These are phyloP conservation scores for Cystofilobasidium ferigula DNA, from an alignment of 768 basidiomycete species.

Conservation along the genomic window DNA sequence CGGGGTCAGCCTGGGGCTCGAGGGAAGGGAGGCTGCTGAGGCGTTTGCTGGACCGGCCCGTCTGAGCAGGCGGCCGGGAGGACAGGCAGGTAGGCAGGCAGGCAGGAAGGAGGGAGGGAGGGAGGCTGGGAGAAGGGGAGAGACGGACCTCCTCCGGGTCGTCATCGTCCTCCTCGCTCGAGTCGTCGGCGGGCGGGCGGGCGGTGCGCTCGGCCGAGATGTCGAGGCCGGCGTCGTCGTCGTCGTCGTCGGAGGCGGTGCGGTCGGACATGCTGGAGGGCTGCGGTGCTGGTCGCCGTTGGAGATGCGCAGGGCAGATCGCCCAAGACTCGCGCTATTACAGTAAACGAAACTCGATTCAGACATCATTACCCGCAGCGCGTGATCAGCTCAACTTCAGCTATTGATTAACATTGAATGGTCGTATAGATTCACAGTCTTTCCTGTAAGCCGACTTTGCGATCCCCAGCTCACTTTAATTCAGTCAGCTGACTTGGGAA, in stretches of 20 bases:
- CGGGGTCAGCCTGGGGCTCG: no score
- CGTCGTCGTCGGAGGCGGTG: background rate
- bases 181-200: constrained; percentile 32
- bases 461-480: no score
- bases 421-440: no score
- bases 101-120: background rate
- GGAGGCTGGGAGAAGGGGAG: background rate
- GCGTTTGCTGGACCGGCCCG: background rate
- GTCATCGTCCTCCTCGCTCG: constrained; percentile 49
- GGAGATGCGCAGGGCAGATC: no score
- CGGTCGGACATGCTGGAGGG: constrained; percentile 3
- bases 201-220: constrained; percentile 14
- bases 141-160: constrained; percentile 61
- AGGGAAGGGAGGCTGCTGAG: background rate
- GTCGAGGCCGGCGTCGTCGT: constrained; percentile 17
- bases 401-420: no score
- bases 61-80: background rate
- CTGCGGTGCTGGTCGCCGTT: no score
- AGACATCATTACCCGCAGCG: no score
- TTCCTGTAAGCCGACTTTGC: no score
- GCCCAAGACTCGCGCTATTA: no score
- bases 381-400: no score
- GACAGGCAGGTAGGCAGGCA: background rate
- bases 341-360: no score
- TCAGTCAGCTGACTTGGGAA: no score